Evolutionary conservation across 108 stramenopile species (phyloP).

Genomic region (Schizochytrium sp.): DNA sequence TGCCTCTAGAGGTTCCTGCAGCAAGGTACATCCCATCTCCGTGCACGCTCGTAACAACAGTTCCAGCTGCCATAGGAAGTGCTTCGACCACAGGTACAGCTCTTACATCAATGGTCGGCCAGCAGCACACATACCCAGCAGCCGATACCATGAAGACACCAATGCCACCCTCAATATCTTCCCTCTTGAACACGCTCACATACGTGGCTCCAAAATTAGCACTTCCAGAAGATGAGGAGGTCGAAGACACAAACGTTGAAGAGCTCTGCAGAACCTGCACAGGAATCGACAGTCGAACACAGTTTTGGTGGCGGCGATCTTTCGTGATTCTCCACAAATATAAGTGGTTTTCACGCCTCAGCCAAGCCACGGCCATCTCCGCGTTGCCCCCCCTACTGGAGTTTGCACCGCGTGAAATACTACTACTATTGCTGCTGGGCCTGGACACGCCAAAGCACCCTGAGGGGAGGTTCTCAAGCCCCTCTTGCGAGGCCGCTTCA

Average conservation of each 20-base stretch:
- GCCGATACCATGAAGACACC: neutral
- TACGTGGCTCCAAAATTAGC: too few species aligned
- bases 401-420: too few species aligned
- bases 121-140: neutral
- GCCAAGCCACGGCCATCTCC: neutral
- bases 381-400: too few species aligned
- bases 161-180: neutral
- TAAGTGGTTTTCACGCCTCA: conserved; percentile 16
- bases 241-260: too few species aligned
- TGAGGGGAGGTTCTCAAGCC: neutral
- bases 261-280: neutral
- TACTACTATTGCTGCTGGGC: neutral
- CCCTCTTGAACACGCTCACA: neutral
- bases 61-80: neutral
- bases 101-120: neutral
- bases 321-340: neutral
- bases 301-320: neutral
- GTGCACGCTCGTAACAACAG: neutral
- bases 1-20: neutral
- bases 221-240: too few species aligned
- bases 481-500: neutral
- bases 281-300: conserved; percentile 14
- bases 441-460: neutral
- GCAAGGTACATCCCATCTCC: neutral
- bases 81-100: conserved; percentile 10